Evolutionary conservation across 2,329 filamentous ascomycete genomes (phyloP).

Genomic region (Alternaria sp.): DNA sequence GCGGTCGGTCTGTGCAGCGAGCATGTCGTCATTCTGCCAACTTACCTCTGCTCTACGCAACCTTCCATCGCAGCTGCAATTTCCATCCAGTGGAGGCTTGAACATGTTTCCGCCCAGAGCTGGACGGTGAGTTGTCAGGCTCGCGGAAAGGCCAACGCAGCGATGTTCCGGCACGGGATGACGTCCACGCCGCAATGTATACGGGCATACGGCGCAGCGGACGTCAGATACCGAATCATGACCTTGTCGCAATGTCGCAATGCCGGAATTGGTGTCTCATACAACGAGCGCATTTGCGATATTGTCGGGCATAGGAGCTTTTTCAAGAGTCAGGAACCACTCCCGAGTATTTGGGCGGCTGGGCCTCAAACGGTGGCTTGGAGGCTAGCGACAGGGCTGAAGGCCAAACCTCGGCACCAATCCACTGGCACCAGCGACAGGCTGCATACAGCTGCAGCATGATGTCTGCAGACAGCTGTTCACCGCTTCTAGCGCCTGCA

Average conservation of each 20-base stretch:
- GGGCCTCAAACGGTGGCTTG: conserved; percentile 37
- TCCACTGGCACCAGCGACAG: conserved; percentile 12
- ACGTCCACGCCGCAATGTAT: conserved; percentile 11
- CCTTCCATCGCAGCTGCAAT: conserved; percentile 16
- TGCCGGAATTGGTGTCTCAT: not conserved
- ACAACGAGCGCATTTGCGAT: not conserved
- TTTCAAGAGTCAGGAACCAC: conserved; percentile 39
- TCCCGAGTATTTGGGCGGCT: conserved; percentile 23
- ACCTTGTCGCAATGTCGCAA: not conserved
- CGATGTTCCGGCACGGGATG: conserved; percentile 18
- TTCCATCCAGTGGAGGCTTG: not conserved
- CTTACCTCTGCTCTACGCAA: not conserved
- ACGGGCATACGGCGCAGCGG: not conserved
- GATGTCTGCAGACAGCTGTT: conserved; percentile 42
- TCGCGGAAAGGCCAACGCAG: conserved; percentile 30
- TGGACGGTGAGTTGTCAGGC: conserved; percentile 32
- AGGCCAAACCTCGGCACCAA: conserved; percentile 33
- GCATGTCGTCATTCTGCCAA: conserved; percentile 31
- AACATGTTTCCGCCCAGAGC: conserved; percentile 5
- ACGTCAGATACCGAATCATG: conserved; percentile 9
- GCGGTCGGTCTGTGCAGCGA: conserved; percentile 16
- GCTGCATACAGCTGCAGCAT: conserved; percentile 34
- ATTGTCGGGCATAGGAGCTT: conserved; percentile 10
- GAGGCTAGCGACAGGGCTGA: conserved; percentile 28
- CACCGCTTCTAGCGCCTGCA: conserved; percentile 29